Evolutionary conservation across 345 rosid species (phyloP), one percentile per base, ranked within the genome.

Genomic region (Gossypium arboreum): DNA sequence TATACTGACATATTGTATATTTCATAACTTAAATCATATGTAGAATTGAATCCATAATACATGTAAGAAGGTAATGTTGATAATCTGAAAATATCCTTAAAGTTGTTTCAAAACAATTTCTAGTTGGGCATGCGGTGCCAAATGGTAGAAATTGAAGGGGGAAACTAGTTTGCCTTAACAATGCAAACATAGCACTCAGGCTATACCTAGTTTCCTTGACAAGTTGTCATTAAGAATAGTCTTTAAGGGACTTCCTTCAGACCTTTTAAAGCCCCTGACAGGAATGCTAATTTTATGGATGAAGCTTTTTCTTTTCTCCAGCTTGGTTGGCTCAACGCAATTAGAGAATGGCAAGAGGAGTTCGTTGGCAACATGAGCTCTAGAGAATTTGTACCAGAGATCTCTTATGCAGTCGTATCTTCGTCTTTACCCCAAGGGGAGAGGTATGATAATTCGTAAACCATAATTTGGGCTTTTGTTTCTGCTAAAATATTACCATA

Each of bases 261-360:
- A 48, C 5, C 63, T 44, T 74, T 72, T 57, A 34, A 69, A 57
- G 54, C 61, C 55, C 77, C 62, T 1, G 74, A 68, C 79, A 73
- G 76, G 20, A 56, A 74, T 79, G 78, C 72, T 82, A 82, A 74
- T 67, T 84, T 66, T 73, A 79, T 82, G 77, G 72, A 72, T 73
- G 76, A 43, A 73, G 77, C 77, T 55, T 57, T 79, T 74, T 76
- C 54, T 83, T 77, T 77, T 79, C 77, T 79, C 77, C 85, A 92
- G 97, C 72, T 92, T 80, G 91, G 99, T 73, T 95, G 98, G 99
- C 93, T 95, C 55, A 95, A 93, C 77, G 99, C 98, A 66, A 93
- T 95, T 73, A 90, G 99, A 78, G 98, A 95, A 83, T 95, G 99
- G 99, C 99, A 95, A 89, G 99, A 93, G 77, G 97, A 95, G 85